Base-by-base conservation (phyloP, 2,329 filamentous ascomycete species). In the Gnomoniopsis smithogilvyi region DNA sequence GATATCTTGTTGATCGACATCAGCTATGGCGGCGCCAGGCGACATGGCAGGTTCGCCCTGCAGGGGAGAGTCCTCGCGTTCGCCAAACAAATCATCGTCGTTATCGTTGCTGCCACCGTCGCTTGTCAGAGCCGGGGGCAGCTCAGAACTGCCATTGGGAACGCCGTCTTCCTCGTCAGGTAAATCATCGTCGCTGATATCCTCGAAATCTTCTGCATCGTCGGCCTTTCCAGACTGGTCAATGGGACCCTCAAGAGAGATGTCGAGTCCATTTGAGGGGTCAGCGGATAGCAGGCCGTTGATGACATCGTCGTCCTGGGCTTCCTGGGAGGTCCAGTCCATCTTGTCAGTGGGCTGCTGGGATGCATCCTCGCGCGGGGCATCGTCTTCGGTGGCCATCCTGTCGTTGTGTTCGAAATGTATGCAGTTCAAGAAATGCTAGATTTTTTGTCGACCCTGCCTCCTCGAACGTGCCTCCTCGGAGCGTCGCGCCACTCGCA, bases 101-200 rank as follows among this genome's bases (percentile, higher is more conserved):
- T 86, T 79, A 48, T 62, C 58, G 61, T 80, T 86, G 2, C 80
- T 82, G 51, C 81, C 82, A 48, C 80, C 81, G 66, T 88, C 84
- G 63, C 88, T 84, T 1, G 80, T 83, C 30, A 85, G 68, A 12
- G 77, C 79, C 0, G 82, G 81, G n/a, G 80, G 69, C 57, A 84
- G 79, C 50, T 75, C 70, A 15, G 76, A 79, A 17, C 70, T 68
- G 54, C 70, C 61, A 48, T 54, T 55, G 26, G 24, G 73, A 6
- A 70, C 72, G 12, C 72, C 73, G 61, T 91, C 87, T 63, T 95
- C 91, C 7, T 95, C 91, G 12, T 92, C 89, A 8, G 96, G 81
- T 63, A 97, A 93, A 69, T 96, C 92, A 70, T 98, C 94, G 64
- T 89, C 89, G 63, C 98, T 93, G 67, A 83, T 98, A 70, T 99